These are phyloP conservation scores for Annulohypoxylon nitens DNA, from an alignment of 495 filamentous ascomycete genomes.

Conservation along the genomic window DNA sequence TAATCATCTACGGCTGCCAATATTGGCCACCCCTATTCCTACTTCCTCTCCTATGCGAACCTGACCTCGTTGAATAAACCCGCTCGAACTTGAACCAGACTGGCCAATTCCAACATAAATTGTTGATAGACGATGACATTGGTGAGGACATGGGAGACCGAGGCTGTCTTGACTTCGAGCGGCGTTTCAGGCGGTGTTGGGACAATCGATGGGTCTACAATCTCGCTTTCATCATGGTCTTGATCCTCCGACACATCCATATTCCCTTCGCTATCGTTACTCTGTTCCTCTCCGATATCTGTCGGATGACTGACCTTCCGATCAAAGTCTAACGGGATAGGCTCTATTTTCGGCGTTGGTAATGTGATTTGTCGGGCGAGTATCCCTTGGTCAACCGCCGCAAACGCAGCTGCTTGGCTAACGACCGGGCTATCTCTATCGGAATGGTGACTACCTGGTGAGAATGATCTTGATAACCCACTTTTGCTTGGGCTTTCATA, in stretches of 20 bases:
- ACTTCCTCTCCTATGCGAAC: constrained; percentile 61
- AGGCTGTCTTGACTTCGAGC: constrained; percentile 65
- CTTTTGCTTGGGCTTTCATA: constrained; percentile 50
- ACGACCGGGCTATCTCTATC: constrained; percentile 49
- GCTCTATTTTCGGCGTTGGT: constrained; percentile 50
- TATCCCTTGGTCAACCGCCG: constrained; percentile 67
- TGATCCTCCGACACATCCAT: constrained; percentile 50
- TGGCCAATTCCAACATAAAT: constrained; percentile 90
- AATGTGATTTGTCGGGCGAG: constrained; percentile 61
- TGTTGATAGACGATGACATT: constrained; percentile 81
- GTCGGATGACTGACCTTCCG: constrained; percentile 40
- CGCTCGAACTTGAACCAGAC: constrained; percentile 86
- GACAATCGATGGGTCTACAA: constrained; percentile 46
- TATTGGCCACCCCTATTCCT: constrained; percentile 44
- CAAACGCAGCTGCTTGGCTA: constrained; percentile 64
- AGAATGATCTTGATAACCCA: constrained; percentile 53
- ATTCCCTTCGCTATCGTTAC: constrained; percentile 30
- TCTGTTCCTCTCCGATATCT: constrained; percentile 43
- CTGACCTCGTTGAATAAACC: constrained; percentile 88
- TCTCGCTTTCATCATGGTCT: constrained; percentile 58
- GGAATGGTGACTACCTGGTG: constrained; percentile 51
- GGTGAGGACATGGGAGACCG: constrained; percentile 88
- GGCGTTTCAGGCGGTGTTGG: constrained; percentile 44
- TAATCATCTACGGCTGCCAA: background rate
- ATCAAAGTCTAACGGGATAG: constrained; percentile 57